Evolutionary conservation across 768 basidiomycete species (phyloP).

Genomic region (Cystobasidium ongulense): DNA sequence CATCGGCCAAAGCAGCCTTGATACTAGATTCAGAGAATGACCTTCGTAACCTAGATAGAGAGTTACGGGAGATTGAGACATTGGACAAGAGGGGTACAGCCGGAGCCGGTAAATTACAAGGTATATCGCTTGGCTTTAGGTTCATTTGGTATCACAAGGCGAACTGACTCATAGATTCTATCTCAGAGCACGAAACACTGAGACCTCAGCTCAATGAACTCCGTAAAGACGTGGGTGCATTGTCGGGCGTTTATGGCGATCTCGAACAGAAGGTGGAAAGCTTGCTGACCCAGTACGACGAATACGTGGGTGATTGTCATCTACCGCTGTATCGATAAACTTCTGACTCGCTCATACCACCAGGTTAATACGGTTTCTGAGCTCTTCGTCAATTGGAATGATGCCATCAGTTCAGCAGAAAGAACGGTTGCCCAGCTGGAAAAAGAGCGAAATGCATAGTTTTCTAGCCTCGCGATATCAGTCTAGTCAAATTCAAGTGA

Average conservation of each 20-base stretch:
- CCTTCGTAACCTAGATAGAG: conserved; percentile 34
- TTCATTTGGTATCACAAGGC: too few relatives aligned
- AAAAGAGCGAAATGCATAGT: conserved; percentile 1
- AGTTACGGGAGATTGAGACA: conserved; percentile 35
- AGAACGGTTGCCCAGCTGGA: conserved; percentile 32
- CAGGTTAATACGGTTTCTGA: conserved; percentile 39
- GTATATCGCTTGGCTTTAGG: neutral
- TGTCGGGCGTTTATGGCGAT: conserved; percentile 33
- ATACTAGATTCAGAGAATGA: conserved; percentile 39
- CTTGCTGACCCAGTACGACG: neutral
- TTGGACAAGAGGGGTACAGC: conserved; percentile 33
- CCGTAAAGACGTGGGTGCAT: conserved; percentile 21
- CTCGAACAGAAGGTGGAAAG: conserved; percentile 2
- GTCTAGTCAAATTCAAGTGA: neutral
- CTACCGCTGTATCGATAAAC: too few relatives aligned
- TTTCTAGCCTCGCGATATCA: neutral
- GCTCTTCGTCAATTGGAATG: conserved; percentile 39
- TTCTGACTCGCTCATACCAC: too few relatives aligned
- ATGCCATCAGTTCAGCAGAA: conserved; percentile 33
- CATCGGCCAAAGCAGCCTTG: conserved; percentile 33
- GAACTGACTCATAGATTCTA: neutral
- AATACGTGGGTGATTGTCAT: conserved; percentile 22
- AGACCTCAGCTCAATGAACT: conserved; percentile 10
- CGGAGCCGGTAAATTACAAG: conserved; percentile 32
- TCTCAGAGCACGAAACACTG: conserved; percentile 31